A percentile compares a stretch with the other conserved stretches of the same genome.
These are phyloP conservation scores for Coemansia sp. DNA, from an alignment of 192 early-diverging fungal species.

Conservation along the genomic window DNA sequence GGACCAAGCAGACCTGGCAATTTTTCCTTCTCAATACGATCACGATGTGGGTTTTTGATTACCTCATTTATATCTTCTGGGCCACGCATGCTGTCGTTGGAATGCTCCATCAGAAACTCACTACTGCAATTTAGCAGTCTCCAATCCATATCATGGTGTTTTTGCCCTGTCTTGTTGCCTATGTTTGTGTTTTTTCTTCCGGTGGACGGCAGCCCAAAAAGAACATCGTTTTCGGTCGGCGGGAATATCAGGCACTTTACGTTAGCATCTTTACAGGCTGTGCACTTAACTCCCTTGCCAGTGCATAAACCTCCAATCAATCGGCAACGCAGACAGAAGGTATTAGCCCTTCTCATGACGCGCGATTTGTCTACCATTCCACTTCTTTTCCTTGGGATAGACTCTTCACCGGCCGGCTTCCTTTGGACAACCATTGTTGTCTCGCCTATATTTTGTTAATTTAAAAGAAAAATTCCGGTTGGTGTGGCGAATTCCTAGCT, in stretches of 20 bases:
- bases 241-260: constrained; percentile 19
- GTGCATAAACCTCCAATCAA: constrained; percentile 21
- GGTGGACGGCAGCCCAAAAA: constrained; percentile 18
- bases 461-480: no score
- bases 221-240: constrained; percentile 14
- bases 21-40: not conserved
- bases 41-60: constrained; percentile 17
- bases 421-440: no score
- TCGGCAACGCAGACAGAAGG: constrained; percentile 36
- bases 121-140: constrained; percentile 6
- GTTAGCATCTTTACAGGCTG: constrained; percentile 10
- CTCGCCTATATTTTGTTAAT: no score
- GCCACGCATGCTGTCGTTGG: not conserved
- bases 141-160: constrained; percentile 8
- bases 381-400: not conserved
- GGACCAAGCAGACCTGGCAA: not conserved
- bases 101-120: constrained; percentile 28
- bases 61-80: constrained; percentile 19
- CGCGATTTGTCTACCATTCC: not conserved
- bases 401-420: not conserved
- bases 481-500: no score
- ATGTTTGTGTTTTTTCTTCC: not conserved
- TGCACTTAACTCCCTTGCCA: constrained; percentile 8
- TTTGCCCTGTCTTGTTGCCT: not conserved
- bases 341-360: not conserved